Percentiles rank a stretch among this genome's conserved stretches.
phyloP scores from a whole-genome alignment of 371 early-diverging fungal species.

The Actinomortierella ambigua region DNA sequence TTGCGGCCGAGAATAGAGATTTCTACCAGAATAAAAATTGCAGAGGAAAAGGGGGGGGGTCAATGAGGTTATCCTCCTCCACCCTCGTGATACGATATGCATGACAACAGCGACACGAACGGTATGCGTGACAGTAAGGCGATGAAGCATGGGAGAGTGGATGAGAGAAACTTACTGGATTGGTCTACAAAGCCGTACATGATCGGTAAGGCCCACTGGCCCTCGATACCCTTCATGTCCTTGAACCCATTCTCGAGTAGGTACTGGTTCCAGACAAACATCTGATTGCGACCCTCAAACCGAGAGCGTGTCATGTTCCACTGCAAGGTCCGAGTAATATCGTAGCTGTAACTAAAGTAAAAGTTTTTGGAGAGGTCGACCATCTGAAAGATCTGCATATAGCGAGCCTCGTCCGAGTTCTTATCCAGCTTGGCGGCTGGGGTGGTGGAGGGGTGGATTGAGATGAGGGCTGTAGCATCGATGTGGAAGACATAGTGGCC shows the following conservation, averaged over 20 bases:
- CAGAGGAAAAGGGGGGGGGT: background rate
- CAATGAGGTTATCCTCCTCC: background rate
- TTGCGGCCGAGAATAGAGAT: slow-evolving; percentile 73
- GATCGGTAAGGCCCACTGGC: slow-evolving; percentile 89
- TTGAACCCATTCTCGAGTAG: slow-evolving; percentile 76
- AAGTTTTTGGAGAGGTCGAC: slow-evolving; percentile 88
- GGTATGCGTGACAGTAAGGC: background rate
- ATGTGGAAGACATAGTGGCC: slow-evolving; percentile 96
- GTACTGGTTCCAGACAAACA: slow-evolving; percentile 97
- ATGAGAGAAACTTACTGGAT: slow-evolving; percentile 67
- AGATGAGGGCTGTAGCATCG: slow-evolving; percentile 85
- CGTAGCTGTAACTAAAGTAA: slow-evolving; percentile 94
- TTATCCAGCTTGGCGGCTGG: slow-evolving; percentile 71
- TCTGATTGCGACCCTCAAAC: slow-evolving; percentile 62
- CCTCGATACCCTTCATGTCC: slow-evolving; percentile 57
- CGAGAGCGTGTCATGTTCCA: slow-evolving; percentile 71
- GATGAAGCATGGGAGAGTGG: background rate
- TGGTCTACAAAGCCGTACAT: slow-evolving; percentile 98
- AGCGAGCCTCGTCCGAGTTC: slow-evolving; percentile 80
- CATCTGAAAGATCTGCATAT: slow-evolving; percentile 73
- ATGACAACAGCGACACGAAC: background rate
- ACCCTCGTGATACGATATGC: background rate
- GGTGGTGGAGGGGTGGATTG: slow-evolving; percentile 56
- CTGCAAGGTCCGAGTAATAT: slow-evolving; percentile 91
- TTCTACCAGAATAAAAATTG: slow-evolving; percentile 19